Conservation (phyloP, 257 asterid genomes). For the Solanum virginianum region DNA sequence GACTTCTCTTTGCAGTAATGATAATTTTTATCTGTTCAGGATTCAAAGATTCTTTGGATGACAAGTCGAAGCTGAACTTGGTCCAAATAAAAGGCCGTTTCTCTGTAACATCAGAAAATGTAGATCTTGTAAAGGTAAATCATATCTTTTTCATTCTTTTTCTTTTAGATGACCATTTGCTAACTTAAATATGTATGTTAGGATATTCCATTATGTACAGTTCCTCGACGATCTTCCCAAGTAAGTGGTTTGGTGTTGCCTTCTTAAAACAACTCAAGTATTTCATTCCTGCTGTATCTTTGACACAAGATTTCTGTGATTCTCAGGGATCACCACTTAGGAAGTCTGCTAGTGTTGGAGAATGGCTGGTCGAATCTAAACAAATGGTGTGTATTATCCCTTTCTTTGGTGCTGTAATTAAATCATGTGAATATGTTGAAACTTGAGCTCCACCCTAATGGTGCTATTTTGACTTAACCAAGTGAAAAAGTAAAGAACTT, state of each 20-base stretch:
- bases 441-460: not conserved
- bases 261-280: constrained; percentile 11
- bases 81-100: constrained; percentile 98
- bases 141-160: constrained; percentile 1
- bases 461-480: not conserved
- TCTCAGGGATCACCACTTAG: constrained; percentile 76
- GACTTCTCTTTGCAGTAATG: not conserved
- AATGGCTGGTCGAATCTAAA: constrained; percentile 75
- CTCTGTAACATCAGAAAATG: constrained; percentile 97
- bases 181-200: constrained; percentile 37
- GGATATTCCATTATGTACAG: constrained; percentile 76
- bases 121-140: constrained; percentile 90
- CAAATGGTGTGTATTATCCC: constrained; percentile 39
- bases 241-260: constrained; percentile 26
- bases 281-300: constrained; percentile 8
- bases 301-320: constrained; percentile 14
- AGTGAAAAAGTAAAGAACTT: not conserved
- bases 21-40: constrained; percentile 23
- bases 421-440: not conserved
- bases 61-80: constrained; percentile 72
- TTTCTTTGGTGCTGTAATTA: constrained; percentile 1
- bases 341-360: constrained; percentile 95
- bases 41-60: constrained; percentile 75
- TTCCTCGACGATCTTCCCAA: constrained; percentile 66
- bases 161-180: constrained; percentile 13